Evolutionary conservation across 1,139 yeast genomes (phyloP).

Genomic region (Nakaseomyces delphensis): DNA sequence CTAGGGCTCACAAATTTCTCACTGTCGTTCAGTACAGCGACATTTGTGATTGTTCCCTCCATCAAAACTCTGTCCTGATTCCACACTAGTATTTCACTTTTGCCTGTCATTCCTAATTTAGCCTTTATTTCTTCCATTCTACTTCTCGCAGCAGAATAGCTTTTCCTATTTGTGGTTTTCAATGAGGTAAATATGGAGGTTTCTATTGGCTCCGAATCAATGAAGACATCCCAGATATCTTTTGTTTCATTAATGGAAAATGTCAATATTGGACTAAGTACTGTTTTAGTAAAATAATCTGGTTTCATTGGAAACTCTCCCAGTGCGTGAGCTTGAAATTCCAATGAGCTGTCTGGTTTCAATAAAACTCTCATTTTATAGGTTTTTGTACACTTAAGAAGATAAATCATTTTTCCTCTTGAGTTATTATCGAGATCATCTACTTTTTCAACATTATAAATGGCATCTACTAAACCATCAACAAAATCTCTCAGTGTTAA

Average conservation of each 20-base stretch:
- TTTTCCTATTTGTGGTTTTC: slow-evolving; percentile 69
- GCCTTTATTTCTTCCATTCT: slow-evolving; percentile 37
- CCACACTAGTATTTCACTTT: slow-evolving; percentile 61
- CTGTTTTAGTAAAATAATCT: background rate
- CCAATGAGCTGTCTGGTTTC: slow-evolving; percentile 26
- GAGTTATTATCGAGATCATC: slow-evolving; percentile 21
- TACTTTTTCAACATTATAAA: slow-evolving; percentile 5
- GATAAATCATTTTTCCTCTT: slow-evolving; percentile 12
- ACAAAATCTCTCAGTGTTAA: slow-evolving; percentile 40
- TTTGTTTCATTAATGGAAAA: background rate
- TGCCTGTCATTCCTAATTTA: slow-evolving; percentile 20
- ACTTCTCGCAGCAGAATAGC: slow-evolving; percentile 54
- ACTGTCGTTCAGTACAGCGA: slow-evolving; percentile 46
- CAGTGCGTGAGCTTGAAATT: slow-evolving; percentile 40
- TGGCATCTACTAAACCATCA: slow-evolving; percentile 34
- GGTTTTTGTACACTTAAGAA: slow-evolving; percentile 30
- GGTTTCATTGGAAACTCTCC: background rate
- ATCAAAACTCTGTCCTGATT: slow-evolving; percentile 54
- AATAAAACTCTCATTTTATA: slow-evolving; percentile 51
- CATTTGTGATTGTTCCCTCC: slow-evolving; percentile 81
- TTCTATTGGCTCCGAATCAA: slow-evolving; percentile 47
- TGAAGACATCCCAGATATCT: slow-evolving; percentile 47
- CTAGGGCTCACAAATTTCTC: slow-evolving; percentile 71
- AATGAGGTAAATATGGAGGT: slow-evolving; percentile 77
- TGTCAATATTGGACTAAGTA: background rate